These are phyloP conservation scores for Hexamita inflata DNA, from an alignment of 208 protist species.

Conservation along the genomic window DNA sequence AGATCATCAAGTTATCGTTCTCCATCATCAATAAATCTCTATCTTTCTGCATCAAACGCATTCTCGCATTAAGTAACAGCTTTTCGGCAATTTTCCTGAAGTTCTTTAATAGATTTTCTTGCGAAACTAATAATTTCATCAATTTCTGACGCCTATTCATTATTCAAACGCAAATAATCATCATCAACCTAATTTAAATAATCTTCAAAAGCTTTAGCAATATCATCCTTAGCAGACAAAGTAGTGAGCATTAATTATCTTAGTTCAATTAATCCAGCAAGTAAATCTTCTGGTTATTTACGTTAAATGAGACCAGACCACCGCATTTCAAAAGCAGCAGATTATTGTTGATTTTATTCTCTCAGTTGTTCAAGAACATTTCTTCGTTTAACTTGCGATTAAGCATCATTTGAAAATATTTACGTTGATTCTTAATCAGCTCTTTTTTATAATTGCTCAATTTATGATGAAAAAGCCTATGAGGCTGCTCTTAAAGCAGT, in stretches of 20 bases:
- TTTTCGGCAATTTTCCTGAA: background rate
- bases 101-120: conserved; percentile 4
- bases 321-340: conserved; percentile 8
- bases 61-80: background rate
- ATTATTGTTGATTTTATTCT: too few relatives aligned
- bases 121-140: conserved; percentile 18
- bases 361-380: too few relatives aligned
- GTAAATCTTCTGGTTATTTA: background rate
- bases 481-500: too few relatives aligned
- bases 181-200: conserved; percentile 25
- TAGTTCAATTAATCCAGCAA: conserved; percentile 17
- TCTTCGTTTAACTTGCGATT: too few relatives aligned
- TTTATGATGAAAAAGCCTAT: too few relatives aligned
- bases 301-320: background rate
- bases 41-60: conserved; percentile 16
- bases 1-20: conserved; percentile 1
- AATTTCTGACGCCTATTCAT: background rate
- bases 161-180: conserved; percentile 13
- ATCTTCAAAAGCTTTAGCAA: conserved; percentile 21
- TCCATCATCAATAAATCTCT: background rate
- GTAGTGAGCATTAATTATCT: background rate
- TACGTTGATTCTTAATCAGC: too few relatives aligned
- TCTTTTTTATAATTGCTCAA: too few relatives aligned
- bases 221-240: background rate
- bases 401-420: too few relatives aligned